A percentile compares a stretch with the other conserved stretches of the same genome.
phyloP scores from a whole-genome alignment of 2,329 filamentous ascomycete genomes.

The Diaporthe capsici region DNA sequence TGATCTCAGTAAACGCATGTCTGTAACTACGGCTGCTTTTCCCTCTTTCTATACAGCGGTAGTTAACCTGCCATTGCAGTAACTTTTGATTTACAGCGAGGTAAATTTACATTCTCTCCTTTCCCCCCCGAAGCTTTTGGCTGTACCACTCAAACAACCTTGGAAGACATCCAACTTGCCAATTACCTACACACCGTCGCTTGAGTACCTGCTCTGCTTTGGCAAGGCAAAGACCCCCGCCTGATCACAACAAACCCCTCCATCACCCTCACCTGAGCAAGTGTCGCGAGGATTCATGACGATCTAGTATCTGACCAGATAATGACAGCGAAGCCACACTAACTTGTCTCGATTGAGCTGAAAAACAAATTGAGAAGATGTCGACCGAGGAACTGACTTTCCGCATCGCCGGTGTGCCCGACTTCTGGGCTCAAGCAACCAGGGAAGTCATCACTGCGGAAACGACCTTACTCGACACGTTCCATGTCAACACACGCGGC shows the following conservation, averaged over 20 bases:
- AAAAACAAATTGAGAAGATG: neutral
- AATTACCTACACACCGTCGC: neutral
- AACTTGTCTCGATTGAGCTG: neutral
- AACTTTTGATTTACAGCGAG: too few relatives aligned
- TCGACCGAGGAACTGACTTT: neutral
- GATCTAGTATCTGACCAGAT: too few relatives aligned
- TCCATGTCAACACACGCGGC: neutral
- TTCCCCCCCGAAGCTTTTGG: too few relatives aligned
- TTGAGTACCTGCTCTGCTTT: neutral
- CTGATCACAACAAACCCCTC: neutral
- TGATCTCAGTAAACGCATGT: too few relatives aligned
- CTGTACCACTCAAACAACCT: too few relatives aligned
- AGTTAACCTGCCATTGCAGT: too few relatives aligned
- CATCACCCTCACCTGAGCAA: neutral
- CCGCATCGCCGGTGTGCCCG: neutral
- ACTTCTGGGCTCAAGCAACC: neutral
- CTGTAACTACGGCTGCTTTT: too few relatives aligned
- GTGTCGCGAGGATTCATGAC: neutral
- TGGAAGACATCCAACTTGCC: too few relatives aligned
- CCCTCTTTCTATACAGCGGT: too few relatives aligned
- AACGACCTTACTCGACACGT: conserved; percentile 3
- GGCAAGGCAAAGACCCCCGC: neutral
- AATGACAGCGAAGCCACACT: neutral
- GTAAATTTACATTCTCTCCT: too few relatives aligned
- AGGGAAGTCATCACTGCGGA: neutral